These are phyloP conservation scores for Fomitopsis serialis DNA, from an alignment of 768 basidiomycete genomes.

Conservation along the genomic window DNA sequence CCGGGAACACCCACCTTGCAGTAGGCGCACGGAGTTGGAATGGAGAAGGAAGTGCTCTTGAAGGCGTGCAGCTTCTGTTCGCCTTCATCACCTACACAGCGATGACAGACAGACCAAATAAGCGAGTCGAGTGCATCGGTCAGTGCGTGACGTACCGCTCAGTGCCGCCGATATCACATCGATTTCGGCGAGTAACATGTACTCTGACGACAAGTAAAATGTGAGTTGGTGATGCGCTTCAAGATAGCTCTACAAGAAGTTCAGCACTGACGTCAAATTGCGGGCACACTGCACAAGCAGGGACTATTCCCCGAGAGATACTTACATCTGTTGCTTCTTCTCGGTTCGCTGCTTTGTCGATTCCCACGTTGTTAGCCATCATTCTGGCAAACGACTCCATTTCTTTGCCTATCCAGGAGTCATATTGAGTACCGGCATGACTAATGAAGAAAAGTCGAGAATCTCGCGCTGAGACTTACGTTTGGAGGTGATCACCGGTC, in stretches of 20 bases:
- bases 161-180: conserved; percentile 54
- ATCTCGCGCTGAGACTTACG: conserved; percentile 36
- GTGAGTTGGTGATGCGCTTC: conserved; percentile 58
- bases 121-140: background rate
- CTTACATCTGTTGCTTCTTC: conserved; percentile 32
- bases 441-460: background rate
- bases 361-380: conserved; percentile 40
- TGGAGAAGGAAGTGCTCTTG: conserved; percentile 83
- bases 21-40: conserved; percentile 76
- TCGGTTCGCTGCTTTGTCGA: conserved; percentile 47
- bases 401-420: conserved; percentile 41
- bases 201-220: conserved; percentile 48
- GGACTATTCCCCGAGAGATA: background rate
- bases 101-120: too few relatives aligned
- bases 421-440: conserved; percentile 3
- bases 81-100: conserved; percentile 64
- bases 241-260: conserved; percentile 45
- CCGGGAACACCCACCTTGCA: conserved; percentile 53
- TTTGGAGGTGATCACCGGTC: conserved; percentile 52
- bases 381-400: conserved; percentile 43
- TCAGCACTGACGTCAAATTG: background rate
- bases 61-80: conserved; percentile 67
- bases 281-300: background rate
- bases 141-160: conserved; percentile 62
- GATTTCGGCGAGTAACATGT: conserved; percentile 59